Evolutionary conservation across 164 flowering plant genomes (phyloP).

Genomic region (Nymphaea colorata): DNA sequence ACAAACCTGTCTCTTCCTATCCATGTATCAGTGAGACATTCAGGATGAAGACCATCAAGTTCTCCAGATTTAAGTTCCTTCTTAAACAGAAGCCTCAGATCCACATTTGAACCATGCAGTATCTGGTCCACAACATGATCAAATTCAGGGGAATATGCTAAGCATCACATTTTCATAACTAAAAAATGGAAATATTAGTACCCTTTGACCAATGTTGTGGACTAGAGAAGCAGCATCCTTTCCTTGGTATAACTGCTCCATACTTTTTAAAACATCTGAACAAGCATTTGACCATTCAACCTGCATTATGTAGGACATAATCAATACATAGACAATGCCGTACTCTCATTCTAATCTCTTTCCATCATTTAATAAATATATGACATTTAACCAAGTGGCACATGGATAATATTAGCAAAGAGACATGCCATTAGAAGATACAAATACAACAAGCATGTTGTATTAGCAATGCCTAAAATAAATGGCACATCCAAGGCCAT

Average conservation of each 20-base stretch:
- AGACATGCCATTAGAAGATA: too few species aligned
- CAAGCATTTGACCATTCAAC: slow-evolving; percentile 73
- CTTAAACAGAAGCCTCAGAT: slow-evolving; percentile 47
- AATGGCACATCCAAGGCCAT: too few species aligned
- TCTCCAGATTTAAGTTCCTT: slow-evolving; percentile 68
- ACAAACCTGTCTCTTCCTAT: slow-evolving; percentile 73
- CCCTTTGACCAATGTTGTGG: slow-evolving; percentile 61
- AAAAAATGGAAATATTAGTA: slow-evolving; percentile 4
- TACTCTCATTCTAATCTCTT: too few species aligned
- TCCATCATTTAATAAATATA: too few species aligned
- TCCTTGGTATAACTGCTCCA: slow-evolving; percentile 53
- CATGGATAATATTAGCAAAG: too few species aligned
- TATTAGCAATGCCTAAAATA: too few species aligned
- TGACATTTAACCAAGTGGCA: too few species aligned
- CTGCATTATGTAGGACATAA: slow-evolving; percentile 23
- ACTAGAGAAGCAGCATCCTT: slow-evolving; percentile 50
- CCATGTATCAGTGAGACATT: slow-evolving; percentile 94
- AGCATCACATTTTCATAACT: not conserved
- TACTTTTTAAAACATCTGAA: slow-evolving; percentile 39
- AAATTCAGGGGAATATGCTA: not conserved
- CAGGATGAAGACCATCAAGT: slow-evolving; percentile 57
- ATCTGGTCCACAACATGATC: slow-evolving; percentile 24
- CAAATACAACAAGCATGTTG: too few species aligned
- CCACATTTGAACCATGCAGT: slow-evolving; percentile 59
- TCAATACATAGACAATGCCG: too few species aligned